phyloP scores from a whole-genome alignment of 306 rosid genomes.

The Fagus sylvatica region DNA sequence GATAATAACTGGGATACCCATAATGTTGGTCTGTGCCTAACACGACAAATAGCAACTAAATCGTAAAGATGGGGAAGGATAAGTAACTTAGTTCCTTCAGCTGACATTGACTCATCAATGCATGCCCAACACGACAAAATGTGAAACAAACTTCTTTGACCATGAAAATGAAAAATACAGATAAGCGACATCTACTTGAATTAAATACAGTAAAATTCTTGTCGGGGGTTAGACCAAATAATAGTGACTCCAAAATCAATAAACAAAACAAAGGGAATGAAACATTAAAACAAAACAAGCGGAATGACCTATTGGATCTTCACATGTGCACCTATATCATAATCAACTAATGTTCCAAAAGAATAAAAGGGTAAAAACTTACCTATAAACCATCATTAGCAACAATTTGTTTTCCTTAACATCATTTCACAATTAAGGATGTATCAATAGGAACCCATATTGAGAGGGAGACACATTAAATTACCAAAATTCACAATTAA shows the following conservation, averaged over 20 bases:
- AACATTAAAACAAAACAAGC: background rate
- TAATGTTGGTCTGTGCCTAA: background rate
- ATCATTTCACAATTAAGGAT: background rate
- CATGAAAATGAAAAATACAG: background rate
- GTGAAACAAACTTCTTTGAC: background rate
- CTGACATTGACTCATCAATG: background rate
- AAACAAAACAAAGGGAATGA: background rate
- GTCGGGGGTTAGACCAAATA: background rate
- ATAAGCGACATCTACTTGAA: background rate
- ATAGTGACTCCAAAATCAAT: background rate
- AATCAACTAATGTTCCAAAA: background rate
- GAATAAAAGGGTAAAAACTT: background rate
- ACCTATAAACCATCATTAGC: background rate
- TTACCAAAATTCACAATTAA: background rate
- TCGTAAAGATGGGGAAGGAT: background rate
- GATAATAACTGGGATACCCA: background rate
- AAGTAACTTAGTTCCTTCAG: background rate
- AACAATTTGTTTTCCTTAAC: background rate
- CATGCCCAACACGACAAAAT: background rate
- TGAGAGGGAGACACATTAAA: conserved; percentile 5
- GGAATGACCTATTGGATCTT: no score
- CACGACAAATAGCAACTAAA: conserved; percentile 2
- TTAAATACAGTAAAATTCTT: background rate
- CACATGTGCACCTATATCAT: background rate
- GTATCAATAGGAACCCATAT: background rate